Percentiles rank a stretch among this genome's conserved stretches.
Conservation (phyloP, 371 early-diverging fungal species). For the Circinella minor region DNA sequence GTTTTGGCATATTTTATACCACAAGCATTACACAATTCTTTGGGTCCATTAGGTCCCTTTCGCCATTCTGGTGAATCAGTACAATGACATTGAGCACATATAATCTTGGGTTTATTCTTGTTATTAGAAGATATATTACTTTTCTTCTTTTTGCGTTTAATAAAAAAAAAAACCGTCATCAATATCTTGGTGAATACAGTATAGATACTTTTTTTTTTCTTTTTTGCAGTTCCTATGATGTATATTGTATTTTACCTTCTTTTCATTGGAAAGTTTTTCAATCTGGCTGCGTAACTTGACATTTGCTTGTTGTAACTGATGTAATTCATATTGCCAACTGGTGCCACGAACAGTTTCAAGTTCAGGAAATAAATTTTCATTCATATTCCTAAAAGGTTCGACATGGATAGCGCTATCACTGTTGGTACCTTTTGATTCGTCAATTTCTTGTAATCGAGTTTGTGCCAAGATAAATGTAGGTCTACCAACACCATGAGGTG, state of each 20-base stretch:
- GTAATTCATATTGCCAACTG: constrained; percentile 57
- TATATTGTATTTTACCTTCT: constrained; percentile 17
- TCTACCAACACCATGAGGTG: constrained; percentile 18
- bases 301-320: constrained; percentile 48
- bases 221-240: too few relatives aligned
- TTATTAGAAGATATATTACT: constrained; percentile 13
- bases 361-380: constrained; percentile 39
- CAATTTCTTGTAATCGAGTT: constrained; percentile 24
- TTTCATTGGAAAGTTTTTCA: constrained; percentile 28
- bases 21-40: constrained; percentile 88
- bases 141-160: constrained; percentile 31
- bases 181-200: too few relatives aligned
- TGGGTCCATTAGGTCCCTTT: constrained; percentile 78
- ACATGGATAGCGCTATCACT: constrained; percentile 24
- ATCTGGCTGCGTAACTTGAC: constrained; percentile 40
- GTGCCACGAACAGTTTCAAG: constrained; percentile 40
- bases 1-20: constrained; percentile 64
- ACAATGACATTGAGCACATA: constrained; percentile 67
- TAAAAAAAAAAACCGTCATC: neutral
- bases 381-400: constrained; percentile 24
- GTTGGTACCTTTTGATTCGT: constrained; percentile 12
- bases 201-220: too few relatives aligned
- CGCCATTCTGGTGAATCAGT: constrained; percentile 88
- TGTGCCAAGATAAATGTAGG: constrained; percentile 53
- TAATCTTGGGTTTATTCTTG: constrained; percentile 23